phyloP scores from a whole-genome alignment of 192 early-diverging fungal genomes.

The Allomyces macrogynus region DNA sequence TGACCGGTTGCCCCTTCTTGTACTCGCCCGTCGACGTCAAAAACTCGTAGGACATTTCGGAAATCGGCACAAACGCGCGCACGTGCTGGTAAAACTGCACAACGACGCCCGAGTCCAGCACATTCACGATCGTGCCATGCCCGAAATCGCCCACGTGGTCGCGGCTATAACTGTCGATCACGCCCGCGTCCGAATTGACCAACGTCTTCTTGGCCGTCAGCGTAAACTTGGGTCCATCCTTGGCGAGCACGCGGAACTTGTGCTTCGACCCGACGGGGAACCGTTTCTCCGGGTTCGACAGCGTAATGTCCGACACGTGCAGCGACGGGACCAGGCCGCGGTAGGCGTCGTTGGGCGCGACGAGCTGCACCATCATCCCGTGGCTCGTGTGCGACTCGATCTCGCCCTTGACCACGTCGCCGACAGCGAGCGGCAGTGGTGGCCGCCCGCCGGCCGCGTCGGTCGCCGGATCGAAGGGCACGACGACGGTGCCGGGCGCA shows the following conservation, averaged over 20 bases:
- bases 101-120: conserved; percentile 43
- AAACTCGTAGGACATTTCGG: conserved; percentile 24
- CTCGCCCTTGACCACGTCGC: conserved; percentile 47
- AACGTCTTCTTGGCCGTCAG: conserved; percentile 16
- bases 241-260: conserved; percentile 6
- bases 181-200: conserved; percentile 44
- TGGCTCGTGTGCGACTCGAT: background rate
- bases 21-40: conserved; percentile 28
- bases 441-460: background rate
- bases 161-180: conserved; percentile 35
- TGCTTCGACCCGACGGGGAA: conserved; percentile 1
- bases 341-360: conserved; percentile 3
- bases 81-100: conserved; percentile 62
- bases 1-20: conserved; percentile 44
- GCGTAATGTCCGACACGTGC: conserved; percentile 10
- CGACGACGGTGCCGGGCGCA: background rate
- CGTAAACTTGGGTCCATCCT: background rate
- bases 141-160: conserved; percentile 36
- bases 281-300: conserved; percentile 8
- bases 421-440: conserved; percentile 35
- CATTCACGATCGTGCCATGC: conserved; percentile 38
- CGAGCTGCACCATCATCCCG: conserved; percentile 1
- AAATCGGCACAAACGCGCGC: conserved; percentile 42
- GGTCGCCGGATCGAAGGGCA: background rate
- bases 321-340: conserved; percentile 10